Evolutionary conservation across 495 filamentous ascomycete species (phyloP), one percentile per base, ranked within the genome.

Genomic region (Neurospora africana): DNA sequence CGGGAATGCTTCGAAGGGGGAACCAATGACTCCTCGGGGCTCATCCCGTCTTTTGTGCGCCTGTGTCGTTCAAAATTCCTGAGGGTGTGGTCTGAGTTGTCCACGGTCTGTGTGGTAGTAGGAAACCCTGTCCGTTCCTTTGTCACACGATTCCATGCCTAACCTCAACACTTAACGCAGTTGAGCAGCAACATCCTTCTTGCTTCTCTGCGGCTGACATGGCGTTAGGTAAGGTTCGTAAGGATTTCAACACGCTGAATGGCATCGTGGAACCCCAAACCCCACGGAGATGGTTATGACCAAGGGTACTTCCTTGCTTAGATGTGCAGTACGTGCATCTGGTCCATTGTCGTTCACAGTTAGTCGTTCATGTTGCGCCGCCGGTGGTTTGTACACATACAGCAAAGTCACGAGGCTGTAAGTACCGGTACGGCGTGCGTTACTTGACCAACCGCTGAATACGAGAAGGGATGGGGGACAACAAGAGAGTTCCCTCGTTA

Each of bases 201-300:
- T 21, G 69, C 30, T 61, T 38, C 27, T 61, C 40, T 71, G 70
- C 70, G 70, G 70, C 70, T 71, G 70, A 68, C 33, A 71, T 67
- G 70, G 70, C 70, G 23, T 71, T 6, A 61, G 53, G n/a, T n/a
- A n/a, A n/a, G 23, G 53, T 30, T 30, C 53, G 23, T 61, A 30
- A 19, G 47, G 21, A 30, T 7, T 23, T 30, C 5, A 3, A 3
- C 47, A 58, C 47, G 23, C 47, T 58, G 53, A 61, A 30, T 61
- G 53, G 53, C 53, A 33, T 27, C 27, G 53, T 61, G 53, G 13
- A 33, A 61, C 53, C 53, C 53, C 53, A 33, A 23, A 53, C 15
- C 21, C 21, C 47, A 53, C 27, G 27, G 53, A 61, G 23, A 30
- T 61, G 13, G 53, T 33, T 61, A 61, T 61, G 27, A 61, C 53